Percentiles rank a stretch among this genome's conserved stretches.
These are phyloP conservation scores for Coelastrella sp. DNA, from an alignment of 139 green algal species.

Conservation along the genomic window DNA sequence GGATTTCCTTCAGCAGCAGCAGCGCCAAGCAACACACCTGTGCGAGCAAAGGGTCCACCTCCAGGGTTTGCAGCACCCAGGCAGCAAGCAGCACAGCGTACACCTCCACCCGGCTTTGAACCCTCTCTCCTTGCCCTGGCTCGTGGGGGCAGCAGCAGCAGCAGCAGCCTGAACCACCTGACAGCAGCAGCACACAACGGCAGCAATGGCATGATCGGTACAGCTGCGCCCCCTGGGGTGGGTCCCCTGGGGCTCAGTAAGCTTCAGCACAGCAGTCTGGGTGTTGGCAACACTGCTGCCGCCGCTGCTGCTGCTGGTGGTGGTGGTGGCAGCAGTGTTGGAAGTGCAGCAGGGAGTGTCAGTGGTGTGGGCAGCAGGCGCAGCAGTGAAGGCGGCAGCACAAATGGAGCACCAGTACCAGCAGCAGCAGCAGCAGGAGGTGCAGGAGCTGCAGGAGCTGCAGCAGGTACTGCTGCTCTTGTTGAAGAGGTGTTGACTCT, in stretches of 20 bases:
- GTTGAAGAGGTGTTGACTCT: background rate
- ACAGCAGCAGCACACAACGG: background rate
- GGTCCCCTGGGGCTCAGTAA: background rate
- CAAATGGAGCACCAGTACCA: background rate
- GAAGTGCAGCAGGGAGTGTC: background rate
- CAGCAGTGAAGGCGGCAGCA: background rate
- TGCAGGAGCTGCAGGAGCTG: background rate
- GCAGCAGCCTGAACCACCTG: background rate
- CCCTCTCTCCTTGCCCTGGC: constrained; percentile 30
- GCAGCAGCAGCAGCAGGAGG: background rate
- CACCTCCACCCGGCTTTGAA: constrained; percentile 14
- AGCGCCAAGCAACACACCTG: background rate
- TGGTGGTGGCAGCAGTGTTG: background rate
- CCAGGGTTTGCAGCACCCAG: constrained; percentile 26
- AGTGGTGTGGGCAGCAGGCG: background rate
- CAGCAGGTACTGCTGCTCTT: background rate
- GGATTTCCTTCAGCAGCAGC: background rate
- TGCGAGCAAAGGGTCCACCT: constrained; percentile 8
- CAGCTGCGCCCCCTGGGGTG: background rate
- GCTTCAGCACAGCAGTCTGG: background rate
- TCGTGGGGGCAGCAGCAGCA: background rate
- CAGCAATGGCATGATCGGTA: background rate
- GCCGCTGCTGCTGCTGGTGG: background rate
- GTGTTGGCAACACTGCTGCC: background rate
- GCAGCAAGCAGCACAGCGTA: background rate